phyloP scores from a whole-genome alignment of 306 rosid genomes.

The Cucurbita pepo region DNA sequence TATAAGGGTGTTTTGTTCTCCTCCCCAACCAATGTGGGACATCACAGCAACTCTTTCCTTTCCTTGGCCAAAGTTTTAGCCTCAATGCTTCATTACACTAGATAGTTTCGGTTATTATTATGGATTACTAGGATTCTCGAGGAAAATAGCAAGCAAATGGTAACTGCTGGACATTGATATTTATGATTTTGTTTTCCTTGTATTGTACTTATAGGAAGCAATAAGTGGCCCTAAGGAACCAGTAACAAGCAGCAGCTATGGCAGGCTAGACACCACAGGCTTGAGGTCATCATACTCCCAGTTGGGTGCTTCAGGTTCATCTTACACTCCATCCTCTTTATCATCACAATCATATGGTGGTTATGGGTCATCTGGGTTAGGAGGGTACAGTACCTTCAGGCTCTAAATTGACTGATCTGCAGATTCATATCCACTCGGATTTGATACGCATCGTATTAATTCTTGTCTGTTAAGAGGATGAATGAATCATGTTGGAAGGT shows the following conservation, averaged over 20 bases:
- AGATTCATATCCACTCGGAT: not conserved
- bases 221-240: conserved; percentile 53
- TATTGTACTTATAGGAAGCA: conserved; percentile 44
- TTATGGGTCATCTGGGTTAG: conserved; percentile 65
- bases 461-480: conserved; percentile 14
- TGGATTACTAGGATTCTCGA: not conserved
- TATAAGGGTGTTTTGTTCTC: no score
- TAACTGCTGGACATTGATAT: not conserved
- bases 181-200: not conserved
- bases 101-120: not conserved
- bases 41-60: not conserved
- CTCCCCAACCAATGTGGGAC: no score
- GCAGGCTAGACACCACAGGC: conserved; percentile 43
- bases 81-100: not conserved
- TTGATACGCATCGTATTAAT: conserved; percentile 11
- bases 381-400: conserved; percentile 77
- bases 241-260: conserved; percentile 37
- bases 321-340: conserved; percentile 47
- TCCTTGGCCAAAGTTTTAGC: not conserved
- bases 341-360: conserved; percentile 53
- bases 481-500: conserved; percentile 11
- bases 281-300: conserved; percentile 62
- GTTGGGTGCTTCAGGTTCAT: conserved; percentile 35
- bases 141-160: not conserved
- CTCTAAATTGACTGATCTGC: conserved; percentile 26